Evolutionary conservation across 2,329 filamentous ascomycete genomes (phyloP).

Genomic region (Penicillium rolfsii): DNA sequence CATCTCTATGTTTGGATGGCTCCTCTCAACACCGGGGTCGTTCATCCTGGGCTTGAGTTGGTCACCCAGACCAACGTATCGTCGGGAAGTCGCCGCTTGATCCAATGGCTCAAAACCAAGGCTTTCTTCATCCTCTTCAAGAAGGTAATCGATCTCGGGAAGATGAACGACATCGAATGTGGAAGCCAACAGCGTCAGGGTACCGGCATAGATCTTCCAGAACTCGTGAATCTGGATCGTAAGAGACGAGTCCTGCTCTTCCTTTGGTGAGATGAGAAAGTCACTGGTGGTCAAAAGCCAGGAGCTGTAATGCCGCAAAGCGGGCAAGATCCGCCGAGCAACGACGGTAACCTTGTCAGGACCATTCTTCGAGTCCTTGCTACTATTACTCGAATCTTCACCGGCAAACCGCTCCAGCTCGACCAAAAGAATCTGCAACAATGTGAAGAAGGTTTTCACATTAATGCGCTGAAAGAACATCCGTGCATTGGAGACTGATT

Average conservation of each 20-base stretch:
- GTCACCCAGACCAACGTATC: conserved; percentile 54
- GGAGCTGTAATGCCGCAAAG: conserved; percentile 67
- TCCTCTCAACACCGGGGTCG: conserved; percentile 55
- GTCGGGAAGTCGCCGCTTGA: conserved; percentile 52
- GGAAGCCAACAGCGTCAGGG: conserved; percentile 61
- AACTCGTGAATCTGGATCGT: conserved; percentile 62
- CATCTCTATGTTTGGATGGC: conserved; percentile 66
- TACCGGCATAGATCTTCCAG: conserved; percentile 68
- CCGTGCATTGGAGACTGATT: conserved; percentile 51
- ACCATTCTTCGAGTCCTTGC: conserved; percentile 41
- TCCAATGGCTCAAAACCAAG: conserved; percentile 67
- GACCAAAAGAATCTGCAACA: conserved; percentile 71
- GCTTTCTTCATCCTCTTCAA: conserved; percentile 70
- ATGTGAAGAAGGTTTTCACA: conserved; percentile 71
- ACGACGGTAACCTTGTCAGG: conserved; percentile 60
- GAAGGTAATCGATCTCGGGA: conserved; percentile 62
- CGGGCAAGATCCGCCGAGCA: conserved; percentile 64
- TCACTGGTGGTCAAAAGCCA: conserved; percentile 65
- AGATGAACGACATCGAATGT: conserved; percentile 63
- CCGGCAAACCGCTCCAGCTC: conserved; percentile 65
- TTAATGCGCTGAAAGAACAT: conserved; percentile 76
- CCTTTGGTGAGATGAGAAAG: conserved; percentile 56
- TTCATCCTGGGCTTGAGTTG: conserved; percentile 57
- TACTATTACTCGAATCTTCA: conserved; percentile 51
- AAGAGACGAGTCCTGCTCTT: conserved; percentile 56